Conservation (phyloP, 2,329 filamentous ascomycete genomes). For the Pseudogymnoascus sp. region DNA sequence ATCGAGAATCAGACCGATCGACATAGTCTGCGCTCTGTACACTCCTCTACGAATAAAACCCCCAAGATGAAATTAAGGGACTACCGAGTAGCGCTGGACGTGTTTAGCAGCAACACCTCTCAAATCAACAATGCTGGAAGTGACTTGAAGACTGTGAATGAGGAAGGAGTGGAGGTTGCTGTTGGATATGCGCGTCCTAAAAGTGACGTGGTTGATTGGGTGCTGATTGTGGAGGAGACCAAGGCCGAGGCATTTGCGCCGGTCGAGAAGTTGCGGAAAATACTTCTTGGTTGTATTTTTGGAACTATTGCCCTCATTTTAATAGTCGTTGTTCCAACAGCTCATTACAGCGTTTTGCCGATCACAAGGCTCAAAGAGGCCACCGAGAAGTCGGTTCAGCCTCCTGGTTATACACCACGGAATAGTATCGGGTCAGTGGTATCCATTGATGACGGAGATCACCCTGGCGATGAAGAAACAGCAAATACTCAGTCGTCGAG, state of each 20-base stretch:
- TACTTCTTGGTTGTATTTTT: slow-evolving; percentile 78
- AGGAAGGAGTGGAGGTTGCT: slow-evolving; percentile 59
- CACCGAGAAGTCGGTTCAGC: slow-evolving; percentile 58
- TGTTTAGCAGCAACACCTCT: slow-evolving; percentile 43
- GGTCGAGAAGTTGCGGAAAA: slow-evolving; percentile 65
- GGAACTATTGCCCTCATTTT: slow-evolving; percentile 67
- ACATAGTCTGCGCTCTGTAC: slow-evolving; percentile 41
- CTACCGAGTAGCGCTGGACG: slow-evolving; percentile 55
- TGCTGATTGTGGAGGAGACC: slow-evolving; percentile 69
- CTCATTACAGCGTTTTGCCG: slow-evolving; percentile 72
- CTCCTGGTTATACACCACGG: slow-evolving; percentile 26
- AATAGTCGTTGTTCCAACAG: slow-evolving; percentile 65
- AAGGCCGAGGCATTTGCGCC: slow-evolving; percentile 66
- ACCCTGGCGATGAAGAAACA: slow-evolving; percentile 20
- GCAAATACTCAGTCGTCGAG: slow-evolving; percentile 24
- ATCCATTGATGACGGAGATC: slow-evolving; percentile 21
- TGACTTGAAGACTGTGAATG: slow-evolving; percentile 60
- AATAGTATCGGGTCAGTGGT: slow-evolving; percentile 25
- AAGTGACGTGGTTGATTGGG: slow-evolving; percentile 67
- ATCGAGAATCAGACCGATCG: slow-evolving; percentile 36
- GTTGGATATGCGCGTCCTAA: slow-evolving; percentile 70
- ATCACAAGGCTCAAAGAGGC: slow-evolving; percentile 69
- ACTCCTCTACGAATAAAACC: slow-evolving; percentile 24
- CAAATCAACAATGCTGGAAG: slow-evolving; percentile 60
- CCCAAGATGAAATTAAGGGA: slow-evolving; percentile 46